Base-by-base conservation (phyloP, 2,329 filamentous ascomycete species). In the Penicillium sp. region DNA sequence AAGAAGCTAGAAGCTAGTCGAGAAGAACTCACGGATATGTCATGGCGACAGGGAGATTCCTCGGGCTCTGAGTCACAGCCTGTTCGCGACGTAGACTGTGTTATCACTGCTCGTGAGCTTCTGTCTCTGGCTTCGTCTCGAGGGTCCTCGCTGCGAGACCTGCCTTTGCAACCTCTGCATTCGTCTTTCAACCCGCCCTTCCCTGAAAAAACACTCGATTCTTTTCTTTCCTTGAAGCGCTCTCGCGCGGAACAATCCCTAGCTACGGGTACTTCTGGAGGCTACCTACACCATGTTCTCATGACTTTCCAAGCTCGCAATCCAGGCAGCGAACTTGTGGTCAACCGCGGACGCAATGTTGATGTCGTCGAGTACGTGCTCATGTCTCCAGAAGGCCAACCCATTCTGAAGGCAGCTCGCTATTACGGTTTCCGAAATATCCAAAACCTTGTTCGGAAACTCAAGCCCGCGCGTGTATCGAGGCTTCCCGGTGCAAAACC, bases 371-470 rank as follows among this genome's bases (percentile, higher is more conserved):
- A 97, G 62, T 96, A 93, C 65, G 75, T 77, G 2, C 77, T 96
- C 21, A 70, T 79, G 1, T 78, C 80, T 15, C 13, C 73, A 71
- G 44, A 74, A 3, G 78, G 78, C 9, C 72, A 82, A 54, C 70
- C 77, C 3, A 68, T 94, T 2, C 82, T 94, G 72, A 87, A 82
- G 64, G 85, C 88, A 19, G 91, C 91, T 4, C 83, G 93, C 45
- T 98, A 91, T 69, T 98, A 98, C 66, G 93, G 93, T 6, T 98
- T 98, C 75, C 80, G 93, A 45, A 98, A 98, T 64, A 98, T 98
- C 55, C 93, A 97, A 68, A 98, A 98, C 63, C 80, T 98, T 5
- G 93, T 98, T 15, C 83, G 93, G n/a, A 83, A 85, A 53, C 72
- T 98, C 42, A 95, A 94, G 67, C 93, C 93, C 0, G 80, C 85